Evolutionary conservation across 2,329 filamentous ascomycete species (phyloP).

Genomic region (Helotiales sp.): DNA sequence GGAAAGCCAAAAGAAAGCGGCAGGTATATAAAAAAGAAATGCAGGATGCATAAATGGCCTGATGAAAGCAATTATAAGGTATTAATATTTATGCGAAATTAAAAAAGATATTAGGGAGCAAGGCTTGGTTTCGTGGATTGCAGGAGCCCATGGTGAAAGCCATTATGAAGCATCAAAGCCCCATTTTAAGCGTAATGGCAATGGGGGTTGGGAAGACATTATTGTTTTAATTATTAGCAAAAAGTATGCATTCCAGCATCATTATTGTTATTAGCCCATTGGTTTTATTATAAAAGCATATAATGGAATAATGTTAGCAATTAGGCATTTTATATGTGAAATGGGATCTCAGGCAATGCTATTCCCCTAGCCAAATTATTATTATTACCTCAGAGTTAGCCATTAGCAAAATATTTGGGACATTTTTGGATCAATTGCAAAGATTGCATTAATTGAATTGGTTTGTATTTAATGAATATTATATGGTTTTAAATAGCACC

Average conservation of each 20-base stretch:
- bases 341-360: not conserved
- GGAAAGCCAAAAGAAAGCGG: slow-evolving; percentile 19
- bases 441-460: not conserved
- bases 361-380: slow-evolving; percentile 4
- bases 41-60: not conserved
- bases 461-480: slow-evolving; percentile 2
- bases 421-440: not conserved
- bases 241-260: too few relatives aligned
- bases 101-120: too few relatives aligned
- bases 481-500: slow-evolving; percentile 3
- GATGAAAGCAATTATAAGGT: too few relatives aligned
- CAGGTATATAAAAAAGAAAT: slow-evolving; percentile 20
- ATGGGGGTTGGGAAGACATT: slow-evolving; percentile 15
- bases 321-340: not conserved
- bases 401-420: too few relatives aligned
- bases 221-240: slow-evolving; percentile 11
- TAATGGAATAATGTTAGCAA: too few relatives aligned
- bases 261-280: too few relatives aligned
- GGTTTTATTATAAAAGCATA: too few relatives aligned
- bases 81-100: too few relatives aligned
- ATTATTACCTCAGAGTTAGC: not conserved
- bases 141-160: slow-evolving; percentile 16
- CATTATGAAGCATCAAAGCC: slow-evolving; percentile 21
- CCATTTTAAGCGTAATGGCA: slow-evolving; percentile 17
- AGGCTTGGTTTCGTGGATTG: slow-evolving; percentile 14